Conservation (phyloP, 805 yeast genomes). For the Pichia exigua region DNA sequence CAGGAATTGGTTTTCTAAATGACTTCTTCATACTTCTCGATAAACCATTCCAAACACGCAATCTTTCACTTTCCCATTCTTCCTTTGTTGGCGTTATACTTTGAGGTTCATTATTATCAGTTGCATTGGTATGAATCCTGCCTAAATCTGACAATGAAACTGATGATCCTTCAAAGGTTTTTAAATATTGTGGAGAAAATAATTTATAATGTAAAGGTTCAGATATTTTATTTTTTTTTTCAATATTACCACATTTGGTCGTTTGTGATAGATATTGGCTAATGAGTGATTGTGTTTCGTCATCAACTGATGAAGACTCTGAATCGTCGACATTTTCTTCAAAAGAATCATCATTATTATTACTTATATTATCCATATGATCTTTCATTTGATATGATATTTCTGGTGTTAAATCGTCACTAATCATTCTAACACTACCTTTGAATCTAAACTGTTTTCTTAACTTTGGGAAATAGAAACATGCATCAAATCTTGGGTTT, state of each 20-base stretch:
- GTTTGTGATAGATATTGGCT: constrained; percentile 8
- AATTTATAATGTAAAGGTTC: constrained; percentile 15
- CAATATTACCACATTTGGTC: not conserved
- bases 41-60: constrained; percentile 53
- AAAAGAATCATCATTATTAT: not conserved
- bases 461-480: constrained; percentile 57
- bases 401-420: constrained; percentile 21
- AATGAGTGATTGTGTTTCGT: constrained; percentile 9
- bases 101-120: not conserved
- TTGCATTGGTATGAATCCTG: not conserved
- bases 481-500: constrained; percentile 62
- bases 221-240: constrained; percentile 2
- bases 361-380: not conserved
- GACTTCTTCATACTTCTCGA: constrained; percentile 54
- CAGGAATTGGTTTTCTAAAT: constrained; percentile 70
- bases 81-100: constrained; percentile 38
- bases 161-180: constrained; percentile 11
- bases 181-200: constrained; percentile 13
- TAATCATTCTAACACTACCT: constrained; percentile 51
- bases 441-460: constrained; percentile 66
- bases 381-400: constrained; percentile 1
- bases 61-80: constrained; percentile 64
- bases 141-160: constrained; percentile 13
- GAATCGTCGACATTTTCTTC: not conserved
- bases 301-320: constrained; percentile 8